Base-by-base conservation (phyloP, 2,329 filamentous ascomycete species). In the Fusarium hostae region DNA sequence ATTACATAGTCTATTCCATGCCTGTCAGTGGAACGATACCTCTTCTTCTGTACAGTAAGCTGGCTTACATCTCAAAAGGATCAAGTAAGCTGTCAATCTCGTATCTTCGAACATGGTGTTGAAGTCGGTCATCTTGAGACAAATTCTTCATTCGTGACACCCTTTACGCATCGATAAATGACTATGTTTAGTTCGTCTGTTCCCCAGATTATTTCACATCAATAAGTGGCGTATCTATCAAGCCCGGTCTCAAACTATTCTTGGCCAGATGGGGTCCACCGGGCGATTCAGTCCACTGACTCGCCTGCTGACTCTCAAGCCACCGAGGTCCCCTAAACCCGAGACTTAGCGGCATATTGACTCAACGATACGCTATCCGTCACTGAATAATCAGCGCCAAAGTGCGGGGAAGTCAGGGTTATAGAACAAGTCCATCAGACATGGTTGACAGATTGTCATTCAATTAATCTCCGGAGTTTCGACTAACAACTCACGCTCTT, bases 231-330 rank as follows among this genome's bases (percentile, higher is more conserved):
- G n/a, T 12, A 13, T 34, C n/a, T 7, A 50, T 20, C 30, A 18
- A 32, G 5, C 8, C 8, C 28, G 12, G 6, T 7, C 28, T 20
- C 15, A 34, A 4, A 0, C 5, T 5, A 18, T 12, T 9, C 16
- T 50, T 32, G 10, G 30, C 11, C 10, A 13, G 10, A 50, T 50
- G 10, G 13, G 13, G 22, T 22, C 15, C 20, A 15, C 5, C 4
- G 1, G 15, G n/a, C n/a, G 47, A 34, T 34, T 50, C 15, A 50
- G 28, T 24, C 16, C 30, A 24, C 47, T 50, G 30, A 50, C 47
- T 50, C 47, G 30, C 30, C 22, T 24, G 13, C 47, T 50, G n/a
- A 50, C 5, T 50, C 47, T 50, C 47, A 34, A 34, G 47, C 45
- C 44, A 8, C 44, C 30, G 47, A 50, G 47, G 47, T 18, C 47